Percentiles rank a stretch among this genome's conserved stretches.
phyloP scores from a whole-genome alignment of 2,329 filamentous ascomycete genomes.

The Pseudopyricularia cyperi region DNA sequence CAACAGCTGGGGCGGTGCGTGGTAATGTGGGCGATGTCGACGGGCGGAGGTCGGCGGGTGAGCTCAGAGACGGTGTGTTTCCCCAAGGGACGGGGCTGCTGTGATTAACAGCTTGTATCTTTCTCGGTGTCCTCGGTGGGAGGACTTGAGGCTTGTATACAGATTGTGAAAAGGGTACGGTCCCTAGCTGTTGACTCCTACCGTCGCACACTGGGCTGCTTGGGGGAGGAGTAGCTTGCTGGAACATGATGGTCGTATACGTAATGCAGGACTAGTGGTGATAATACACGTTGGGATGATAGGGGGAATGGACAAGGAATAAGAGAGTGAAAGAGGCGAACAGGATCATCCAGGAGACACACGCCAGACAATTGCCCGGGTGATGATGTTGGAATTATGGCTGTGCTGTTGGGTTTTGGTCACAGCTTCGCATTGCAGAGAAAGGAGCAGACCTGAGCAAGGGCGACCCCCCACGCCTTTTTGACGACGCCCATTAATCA shows the following conservation, averaged over 20 bases:
- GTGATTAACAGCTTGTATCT: neutral
- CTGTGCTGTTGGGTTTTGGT: too few relatives aligned
- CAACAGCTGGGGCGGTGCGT: neutral
- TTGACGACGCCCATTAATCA: neutral
- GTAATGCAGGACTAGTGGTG: neutral
- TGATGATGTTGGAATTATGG: too few relatives aligned
- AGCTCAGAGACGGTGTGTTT: neutral
- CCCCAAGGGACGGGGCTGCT: conserved; percentile 1
- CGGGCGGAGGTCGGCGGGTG: neutral
- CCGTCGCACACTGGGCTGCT: neutral
- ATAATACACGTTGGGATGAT: neutral
- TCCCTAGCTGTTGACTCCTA: neutral
- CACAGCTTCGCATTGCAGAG: too few relatives aligned
- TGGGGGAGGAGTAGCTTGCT: neutral
- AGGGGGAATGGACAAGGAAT: neutral
- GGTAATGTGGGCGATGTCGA: neutral
- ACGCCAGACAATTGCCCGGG: too few relatives aligned
- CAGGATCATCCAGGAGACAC: too few relatives aligned
- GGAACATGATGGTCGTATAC: neutral
- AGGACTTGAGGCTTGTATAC: neutral
- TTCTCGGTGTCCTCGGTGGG: neutral
- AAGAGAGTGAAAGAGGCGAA: neutral
- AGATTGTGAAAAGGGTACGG: neutral
- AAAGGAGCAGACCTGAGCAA: too few relatives aligned
- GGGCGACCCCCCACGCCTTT: neutral